These are phyloP conservation scores for Paecilomyces dactylethromorphus DNA, from an alignment of 2,329 filamentous ascomycete species.

Conservation along the genomic window DNA sequence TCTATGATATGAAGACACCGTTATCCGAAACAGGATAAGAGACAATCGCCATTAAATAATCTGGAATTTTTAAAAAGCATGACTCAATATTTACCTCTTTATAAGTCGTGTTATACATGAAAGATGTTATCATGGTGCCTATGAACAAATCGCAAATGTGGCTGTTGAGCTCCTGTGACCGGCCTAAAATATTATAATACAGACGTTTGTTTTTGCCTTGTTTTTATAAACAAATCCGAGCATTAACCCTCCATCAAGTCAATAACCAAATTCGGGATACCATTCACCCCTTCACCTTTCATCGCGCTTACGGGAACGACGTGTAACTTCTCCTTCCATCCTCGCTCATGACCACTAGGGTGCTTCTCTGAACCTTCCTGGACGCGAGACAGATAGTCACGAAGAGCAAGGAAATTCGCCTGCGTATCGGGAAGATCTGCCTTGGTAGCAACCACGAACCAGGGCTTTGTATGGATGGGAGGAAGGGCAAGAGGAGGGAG, in stretches of 20 bases:
- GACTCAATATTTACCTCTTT: background rate
- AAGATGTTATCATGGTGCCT: background rate
- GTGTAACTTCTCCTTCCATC: conserved; percentile 49
- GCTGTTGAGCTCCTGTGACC: background rate
- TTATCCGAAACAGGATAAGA: background rate
- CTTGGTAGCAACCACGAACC: conserved; percentile 94
- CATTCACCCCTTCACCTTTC: conserved; percentile 71
- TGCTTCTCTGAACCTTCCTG: conserved; percentile 58
- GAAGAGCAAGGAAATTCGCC: conserved; percentile 65
- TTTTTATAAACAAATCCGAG: background rate
- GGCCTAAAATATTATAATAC: background rate
- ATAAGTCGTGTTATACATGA: background rate
- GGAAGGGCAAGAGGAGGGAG: conserved; percentile 48
- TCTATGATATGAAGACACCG: background rate
- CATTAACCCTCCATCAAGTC: conserved; percentile 28
- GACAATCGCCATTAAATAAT: background rate
- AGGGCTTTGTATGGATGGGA: conserved; percentile 88
- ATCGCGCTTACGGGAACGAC: conserved; percentile 88
- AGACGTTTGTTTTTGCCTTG: background rate
- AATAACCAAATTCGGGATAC: conserved; percentile 36
- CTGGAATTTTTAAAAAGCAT: background rate
- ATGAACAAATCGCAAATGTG: background rate
- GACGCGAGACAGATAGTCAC: conserved; percentile 63
- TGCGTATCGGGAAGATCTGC: conserved; percentile 75
- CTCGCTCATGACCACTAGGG: conserved; percentile 66